Percentiles rank a stretch among this genome's conserved stretches.
Evolutionary conservation across 257 asterid genomes (phyloP).

Genomic region (Solanum corneliomulleri): DNA sequence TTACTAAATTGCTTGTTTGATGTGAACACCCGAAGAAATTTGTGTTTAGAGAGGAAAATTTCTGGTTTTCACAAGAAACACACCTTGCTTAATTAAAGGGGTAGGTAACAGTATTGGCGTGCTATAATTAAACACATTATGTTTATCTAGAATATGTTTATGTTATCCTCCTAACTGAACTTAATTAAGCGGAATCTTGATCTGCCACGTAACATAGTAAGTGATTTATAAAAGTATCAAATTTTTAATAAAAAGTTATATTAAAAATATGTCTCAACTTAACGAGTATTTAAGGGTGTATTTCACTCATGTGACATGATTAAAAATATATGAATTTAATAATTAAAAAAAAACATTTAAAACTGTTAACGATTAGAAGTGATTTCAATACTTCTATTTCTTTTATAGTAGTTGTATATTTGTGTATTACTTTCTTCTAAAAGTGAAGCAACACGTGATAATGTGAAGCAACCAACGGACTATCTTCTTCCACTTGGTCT

Average conservation of each 20-base stretch:
- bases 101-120: background rate
- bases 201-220: too few relatives aligned
- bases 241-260: too few relatives aligned
- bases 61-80: background rate
- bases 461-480: background rate
- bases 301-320: background rate
- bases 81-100: background rate
- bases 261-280: too few relatives aligned
- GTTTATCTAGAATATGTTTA: background rate
- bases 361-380: too few relatives aligned
- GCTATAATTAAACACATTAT: background rate
- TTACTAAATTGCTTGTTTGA: fast-evolving
- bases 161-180: background rate
- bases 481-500: background rate
- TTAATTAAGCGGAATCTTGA: too few relatives aligned
- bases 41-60: background rate
- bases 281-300: too few relatives aligned
- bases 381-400: too few relatives aligned
- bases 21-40: fast-evolving
- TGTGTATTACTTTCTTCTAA: too few relatives aligned
- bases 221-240: too few relatives aligned
- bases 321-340: fast-evolving
- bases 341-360: too few relatives aligned
- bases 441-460: background rate
- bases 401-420: background rate